Base-by-base conservation (phyloP, 495 filamentous ascomycete species). In the Penicillium riverlandense region DNA sequence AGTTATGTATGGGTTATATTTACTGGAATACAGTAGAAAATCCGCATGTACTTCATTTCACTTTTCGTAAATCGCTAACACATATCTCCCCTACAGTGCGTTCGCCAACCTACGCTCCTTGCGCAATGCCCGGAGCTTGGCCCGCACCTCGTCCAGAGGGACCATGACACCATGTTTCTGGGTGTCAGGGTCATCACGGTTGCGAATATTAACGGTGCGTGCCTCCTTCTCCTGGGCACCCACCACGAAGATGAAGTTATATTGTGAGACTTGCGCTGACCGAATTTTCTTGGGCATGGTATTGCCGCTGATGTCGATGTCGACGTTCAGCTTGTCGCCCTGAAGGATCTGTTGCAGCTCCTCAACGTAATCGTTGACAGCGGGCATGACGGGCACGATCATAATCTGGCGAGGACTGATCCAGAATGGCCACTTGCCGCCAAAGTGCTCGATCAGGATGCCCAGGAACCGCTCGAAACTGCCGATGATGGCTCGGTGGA, bases 391-490 rank as follows among this genome's bases (percentile, higher is more conserved):
- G 2, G 92, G 94, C 7, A 97, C 82, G 43, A 97, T 80, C 48
- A 97, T 70, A 38, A 97, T 78, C 69, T 98, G 92, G 13, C 91
- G 82, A 22, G 92, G 92, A 50, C 83, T 90, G 45, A 98, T 67
- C 92, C 92, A 98, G 77, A 96, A 95, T 0, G 92, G 92, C 91
- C 91, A 97, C 68, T 95, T 96, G 50, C 92, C 92, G 34, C 74
- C 92, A 58, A 96, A 98, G 62, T 97, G 92, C 70, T 98, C 92
- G 16, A 75, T 89, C 44, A 96, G 69, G 50, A 98, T 95, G 43
- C 84, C 92, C 46, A 94, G 84, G 70, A 98, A 96, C 36, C 92
- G 85, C 71, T 98, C 92, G 54, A 96, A 87, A 50, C 82, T 87
- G 42, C 92, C 92, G 40, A 88, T 83, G 60, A 98, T 92, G 38